A percentile compares a stretch with the other conserved stretches of the same genome.
phyloP scores from a whole-genome alignment of 495 filamentous ascomycete genomes.

The Penicillium chermesinum region DNA sequence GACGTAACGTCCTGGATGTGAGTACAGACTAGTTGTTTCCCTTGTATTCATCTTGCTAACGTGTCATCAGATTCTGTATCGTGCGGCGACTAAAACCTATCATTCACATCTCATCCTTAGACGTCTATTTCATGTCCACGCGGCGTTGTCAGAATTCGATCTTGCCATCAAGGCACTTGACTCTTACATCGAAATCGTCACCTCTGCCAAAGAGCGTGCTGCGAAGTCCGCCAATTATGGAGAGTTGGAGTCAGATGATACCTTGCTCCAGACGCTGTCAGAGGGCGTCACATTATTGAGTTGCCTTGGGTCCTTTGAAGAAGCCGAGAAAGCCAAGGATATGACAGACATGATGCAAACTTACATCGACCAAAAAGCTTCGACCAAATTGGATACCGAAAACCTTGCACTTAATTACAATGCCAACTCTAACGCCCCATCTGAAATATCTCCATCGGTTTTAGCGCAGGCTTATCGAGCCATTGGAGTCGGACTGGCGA shows the following conservation, averaged over 20 bases:
- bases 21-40: slow-evolving; percentile 25
- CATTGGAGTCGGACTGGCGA: slow-evolving; percentile 75
- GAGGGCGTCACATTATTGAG: slow-evolving; percentile 78
- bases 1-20: slow-evolving; percentile 67
- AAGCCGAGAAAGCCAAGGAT: slow-evolving; percentile 70
- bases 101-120: slow-evolving; percentile 85
- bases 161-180: slow-evolving; percentile 82
- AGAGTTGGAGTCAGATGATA: slow-evolving; percentile 71
- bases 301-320: slow-evolving; percentile 65
- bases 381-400: slow-evolving; percentile 32
- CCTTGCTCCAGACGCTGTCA: slow-evolving; percentile 66
- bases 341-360: slow-evolving; percentile 61
- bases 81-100: slow-evolving; percentile 84
- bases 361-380: slow-evolving; percentile 50
- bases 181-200: slow-evolving; percentile 83
- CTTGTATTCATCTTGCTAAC: neutral
- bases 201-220: slow-evolving; percentile 70
- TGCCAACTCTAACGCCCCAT: slow-evolving; percentile 18
- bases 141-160: slow-evolving; percentile 79
- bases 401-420: slow-evolving; percentile 19
- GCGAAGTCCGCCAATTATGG: slow-evolving; percentile 73
- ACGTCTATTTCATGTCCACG: slow-evolving; percentile 83
- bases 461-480: slow-evolving; percentile 70
- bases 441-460: slow-evolving; percentile 44
- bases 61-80: slow-evolving; percentile 62